phyloP scores from a whole-genome alignment of 2,329 filamentous ascomycete species.

The Drechslera avenae region DNA sequence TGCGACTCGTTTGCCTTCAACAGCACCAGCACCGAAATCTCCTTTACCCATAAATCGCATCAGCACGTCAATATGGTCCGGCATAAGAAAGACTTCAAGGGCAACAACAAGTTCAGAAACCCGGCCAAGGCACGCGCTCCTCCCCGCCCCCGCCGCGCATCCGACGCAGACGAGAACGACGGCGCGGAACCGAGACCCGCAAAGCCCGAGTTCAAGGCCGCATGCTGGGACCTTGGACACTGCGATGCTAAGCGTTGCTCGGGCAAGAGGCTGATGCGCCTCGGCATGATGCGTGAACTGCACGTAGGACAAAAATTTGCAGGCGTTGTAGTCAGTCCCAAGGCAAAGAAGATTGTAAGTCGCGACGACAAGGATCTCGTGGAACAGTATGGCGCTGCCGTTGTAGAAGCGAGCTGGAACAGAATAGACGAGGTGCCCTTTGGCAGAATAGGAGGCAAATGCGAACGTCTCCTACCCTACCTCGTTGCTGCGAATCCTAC shows the following conservation, averaged over 20 bases:
- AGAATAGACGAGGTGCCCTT: conserved; percentile 90
- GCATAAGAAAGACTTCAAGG: conserved; percentile 86
- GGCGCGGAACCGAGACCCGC: conserved; percentile 38
- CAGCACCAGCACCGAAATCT: conserved; percentile 3
- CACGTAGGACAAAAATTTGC: conserved; percentile 89
- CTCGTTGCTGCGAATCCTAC: conserved; percentile 95
- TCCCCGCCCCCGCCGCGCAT: conserved; percentile 48
- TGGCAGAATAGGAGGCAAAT: conserved; percentile 88
- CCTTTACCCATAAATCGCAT: background rate
- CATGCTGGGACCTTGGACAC: conserved; percentile 97
- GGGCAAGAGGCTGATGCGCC: conserved; percentile 89
- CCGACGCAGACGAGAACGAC: conserved; percentile 30
- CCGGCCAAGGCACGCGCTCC: conserved; percentile 63
- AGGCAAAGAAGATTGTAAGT: conserved; percentile 83
- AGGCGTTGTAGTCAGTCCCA: conserved; percentile 93
- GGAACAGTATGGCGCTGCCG: conserved; percentile 88
- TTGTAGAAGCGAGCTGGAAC: conserved; percentile 98
- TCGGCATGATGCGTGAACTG: conserved; percentile 91
- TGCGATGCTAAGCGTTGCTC: conserved; percentile 97
- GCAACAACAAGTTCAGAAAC: conserved; percentile 71
- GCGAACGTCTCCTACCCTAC: conserved; percentile 83
- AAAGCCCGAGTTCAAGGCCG: conserved; percentile 78
- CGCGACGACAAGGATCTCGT: conserved; percentile 81
- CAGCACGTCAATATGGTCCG: conserved; percentile 71
- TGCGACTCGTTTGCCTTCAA: conserved; percentile 4